A percentile compares a stretch with the other conserved stretches of the same genome.
These are phyloP conservation scores for Gracilaria gracilis DNA, from an alignment of 23 red algal genomes.

Conservation along the genomic window DNA sequence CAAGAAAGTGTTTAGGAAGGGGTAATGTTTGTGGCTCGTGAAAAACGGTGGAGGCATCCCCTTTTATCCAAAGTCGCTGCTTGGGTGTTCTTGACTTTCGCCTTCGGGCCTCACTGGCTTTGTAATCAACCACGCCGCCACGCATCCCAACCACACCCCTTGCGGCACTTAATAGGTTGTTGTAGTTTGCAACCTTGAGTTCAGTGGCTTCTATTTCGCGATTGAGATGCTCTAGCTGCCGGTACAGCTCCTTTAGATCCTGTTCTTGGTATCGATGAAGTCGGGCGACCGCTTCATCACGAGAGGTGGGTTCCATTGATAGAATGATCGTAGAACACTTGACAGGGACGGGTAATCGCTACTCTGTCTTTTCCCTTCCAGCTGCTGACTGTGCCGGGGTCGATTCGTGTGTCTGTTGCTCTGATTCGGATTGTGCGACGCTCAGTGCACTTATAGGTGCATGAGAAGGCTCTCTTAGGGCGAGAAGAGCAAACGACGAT, in stretches of 20 bases:
- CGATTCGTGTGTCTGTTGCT: not conserved
- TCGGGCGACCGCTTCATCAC: not conserved
- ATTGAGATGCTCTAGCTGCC: slow-evolving; percentile 2
- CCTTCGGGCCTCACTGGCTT: not conserved
- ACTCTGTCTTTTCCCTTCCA: slow-evolving; percentile 13
- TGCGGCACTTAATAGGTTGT: slow-evolving; percentile 43
- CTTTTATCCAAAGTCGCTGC: slow-evolving; percentile 38
- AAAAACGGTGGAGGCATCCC: not conserved
- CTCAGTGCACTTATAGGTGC: not conserved
- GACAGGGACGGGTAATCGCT: not conserved
- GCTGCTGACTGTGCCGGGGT: not conserved
- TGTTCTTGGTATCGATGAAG: slow-evolving; percentile 31
- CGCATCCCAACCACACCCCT: slow-evolving; percentile 40
- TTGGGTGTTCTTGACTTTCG: not conserved
- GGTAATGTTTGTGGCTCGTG: not conserved
- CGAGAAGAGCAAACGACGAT: slow-evolving; percentile 54
- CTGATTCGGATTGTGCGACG: not conserved
- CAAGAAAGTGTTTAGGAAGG: not conserved
- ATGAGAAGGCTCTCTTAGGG: slow-evolving; percentile 7
- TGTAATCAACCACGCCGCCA: slow-evolving; percentile 12
- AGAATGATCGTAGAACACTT: not conserved
- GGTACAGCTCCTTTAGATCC: slow-evolving; percentile 7
- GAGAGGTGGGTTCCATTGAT: not conserved
- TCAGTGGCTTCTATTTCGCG: slow-evolving; percentile 24
- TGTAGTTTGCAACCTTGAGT: slow-evolving; percentile 12